Percentiles rank a stretch among this genome's conserved stretches.
Conservation (phyloP, 129 eudicot species). For the Saposhnikovia divaricata region DNA sequence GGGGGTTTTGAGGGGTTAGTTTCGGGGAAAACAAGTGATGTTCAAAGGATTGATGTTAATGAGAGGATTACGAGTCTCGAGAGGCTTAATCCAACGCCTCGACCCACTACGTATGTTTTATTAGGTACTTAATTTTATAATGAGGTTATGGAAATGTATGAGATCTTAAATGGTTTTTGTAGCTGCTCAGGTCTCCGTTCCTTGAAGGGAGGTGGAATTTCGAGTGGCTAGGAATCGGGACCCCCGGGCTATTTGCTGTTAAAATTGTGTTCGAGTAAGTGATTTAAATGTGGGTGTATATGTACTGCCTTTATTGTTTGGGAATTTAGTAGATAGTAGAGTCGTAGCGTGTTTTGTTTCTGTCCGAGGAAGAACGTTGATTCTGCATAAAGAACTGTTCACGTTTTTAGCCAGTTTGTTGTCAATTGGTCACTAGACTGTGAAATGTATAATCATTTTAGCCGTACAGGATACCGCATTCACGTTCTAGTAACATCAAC, state of each 20-base stretch:
- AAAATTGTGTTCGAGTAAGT: slow-evolving; percentile 59
- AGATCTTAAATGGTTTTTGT: slow-evolving; percentile 21
- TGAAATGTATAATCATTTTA: not conserved
- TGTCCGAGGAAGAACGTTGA: too few relatives aligned
- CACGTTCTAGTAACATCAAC: not conserved
- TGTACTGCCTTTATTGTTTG: not conserved
- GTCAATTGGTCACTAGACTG: not conserved
- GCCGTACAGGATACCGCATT: not conserved
- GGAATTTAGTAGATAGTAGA: not conserved
- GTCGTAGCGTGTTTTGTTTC: not conserved
- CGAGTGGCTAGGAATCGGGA: slow-evolving; percentile 84
- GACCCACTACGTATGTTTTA: slow-evolving; percentile 82
- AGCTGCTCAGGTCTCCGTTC: slow-evolving; percentile 72
- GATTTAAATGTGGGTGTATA: not conserved
- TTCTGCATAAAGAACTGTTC: not conserved
- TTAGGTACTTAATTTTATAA: slow-evolving; percentile 2
- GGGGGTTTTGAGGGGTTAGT: slow-evolving; percentile 84
- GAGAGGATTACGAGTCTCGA: slow-evolving; percentile 88
- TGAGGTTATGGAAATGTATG: not conserved
- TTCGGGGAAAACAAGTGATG: slow-evolving; percentile 55
- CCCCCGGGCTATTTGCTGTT: slow-evolving; percentile 64
- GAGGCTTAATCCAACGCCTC: slow-evolving; percentile 89
- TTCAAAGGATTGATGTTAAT: slow-evolving; percentile 73
- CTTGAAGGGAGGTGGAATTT: slow-evolving; percentile 84
- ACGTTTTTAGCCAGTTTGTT: not conserved